Evolutionary conservation across 495 filamentous ascomycete species (phyloP), one percentile per base, ranked within the genome.

Genomic region (Penicillium chermesinum): DNA sequence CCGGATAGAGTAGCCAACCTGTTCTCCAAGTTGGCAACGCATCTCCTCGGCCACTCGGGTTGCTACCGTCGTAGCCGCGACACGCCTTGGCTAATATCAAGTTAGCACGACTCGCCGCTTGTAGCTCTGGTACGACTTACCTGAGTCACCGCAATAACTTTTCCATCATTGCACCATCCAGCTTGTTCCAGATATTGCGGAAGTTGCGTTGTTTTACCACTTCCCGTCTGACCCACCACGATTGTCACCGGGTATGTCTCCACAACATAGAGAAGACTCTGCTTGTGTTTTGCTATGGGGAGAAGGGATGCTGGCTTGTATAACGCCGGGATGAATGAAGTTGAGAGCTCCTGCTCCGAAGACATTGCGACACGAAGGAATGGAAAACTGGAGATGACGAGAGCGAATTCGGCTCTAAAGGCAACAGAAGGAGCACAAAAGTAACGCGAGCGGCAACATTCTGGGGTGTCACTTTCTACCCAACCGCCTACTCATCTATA

Each of bases 1-100:
- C 44, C 93, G 80, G 50, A 97, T 96, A 16, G 89, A 90, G 63
- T 96, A 97, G 38, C 94, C 94, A 44, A 97, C 90, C 66, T 96
- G 88, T 69, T 96, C 88, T 14, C 93, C 94, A 16, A 98, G 54
- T 54, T 91, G 85, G 62, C 88, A 89, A 9, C 89, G 84, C 78
- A 90, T 85, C 67, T 99, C 93, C 53, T 96, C 87, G 3, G 93
- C 94, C 14, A 98, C 93, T 61, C 93, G 74, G 10, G 83, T 77
- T 36, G 94, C 93, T 27, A 98, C 89, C 7, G 89, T 94, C 8
- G 89, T 95, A 35, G 90, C 93, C 53, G 93, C 93, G 36, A 98
- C 88, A 54, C 94, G 78, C 14, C 93, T 83, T 21, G 93, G 93
- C 87, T 96, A 46, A 16, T 41, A 50, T 33, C 46, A 33, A 47